These are phyloP conservation scores for Rhizophlyctis rosea DNA, from an alignment of 192 early-diverging fungal species.

Conservation along the genomic window DNA sequence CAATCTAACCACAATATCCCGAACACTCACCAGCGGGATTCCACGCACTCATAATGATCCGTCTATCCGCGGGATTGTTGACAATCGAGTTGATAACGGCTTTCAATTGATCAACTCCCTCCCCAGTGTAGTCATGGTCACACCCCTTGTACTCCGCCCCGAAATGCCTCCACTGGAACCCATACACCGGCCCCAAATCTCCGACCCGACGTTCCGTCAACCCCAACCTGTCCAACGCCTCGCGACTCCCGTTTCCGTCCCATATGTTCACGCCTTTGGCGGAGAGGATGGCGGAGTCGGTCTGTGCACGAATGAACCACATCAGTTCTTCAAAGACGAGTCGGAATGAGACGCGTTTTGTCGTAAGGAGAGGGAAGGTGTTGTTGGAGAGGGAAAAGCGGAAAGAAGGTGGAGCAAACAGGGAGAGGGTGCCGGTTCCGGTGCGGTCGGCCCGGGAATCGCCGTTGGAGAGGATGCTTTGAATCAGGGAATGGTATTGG, in stretches of 20 bases:
- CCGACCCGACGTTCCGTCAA: slow-evolving; percentile 72
- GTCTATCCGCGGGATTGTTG: slow-evolving; percentile 79
- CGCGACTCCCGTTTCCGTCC: slow-evolving; percentile 83
- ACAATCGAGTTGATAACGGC: slow-evolving; percentile 84
- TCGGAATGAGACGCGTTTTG: slow-evolving; percentile 90
- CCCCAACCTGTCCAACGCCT: slow-evolving; percentile 82
- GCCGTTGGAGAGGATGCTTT: slow-evolving; percentile 67
- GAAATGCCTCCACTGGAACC: slow-evolving; percentile 99
- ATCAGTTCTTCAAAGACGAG: slow-evolving; percentile 91
- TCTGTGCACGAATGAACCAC: slow-evolving; percentile 92
- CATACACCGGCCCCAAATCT: slow-evolving; percentile 94
- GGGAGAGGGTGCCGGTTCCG: slow-evolving; percentile 52
- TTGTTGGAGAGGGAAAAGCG: slow-evolving; percentile 77
- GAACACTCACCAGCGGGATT: slow-evolving; percentile 79
- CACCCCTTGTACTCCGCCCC: slow-evolving; percentile 83
- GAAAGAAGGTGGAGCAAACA: slow-evolving; percentile 78
- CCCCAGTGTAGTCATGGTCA: slow-evolving; percentile 81
- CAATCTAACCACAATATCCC: too few relatives aligned
- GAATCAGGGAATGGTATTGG: slow-evolving; percentile 83
- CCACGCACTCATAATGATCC: slow-evolving; percentile 96
- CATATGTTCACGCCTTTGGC: slow-evolving; percentile 62
- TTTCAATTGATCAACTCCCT: slow-evolving; percentile 91
- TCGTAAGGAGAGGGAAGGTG: slow-evolving; percentile 85
- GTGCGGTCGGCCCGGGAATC: slow-evolving; percentile 83
- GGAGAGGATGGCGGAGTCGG: slow-evolving; percentile 71